A percentile compares a stretch with the other conserved stretches of the same genome.
These are phyloP conservation scores for Inga oerstediana DNA, from an alignment of 306 rosid species.

Conservation along the genomic window DNA sequence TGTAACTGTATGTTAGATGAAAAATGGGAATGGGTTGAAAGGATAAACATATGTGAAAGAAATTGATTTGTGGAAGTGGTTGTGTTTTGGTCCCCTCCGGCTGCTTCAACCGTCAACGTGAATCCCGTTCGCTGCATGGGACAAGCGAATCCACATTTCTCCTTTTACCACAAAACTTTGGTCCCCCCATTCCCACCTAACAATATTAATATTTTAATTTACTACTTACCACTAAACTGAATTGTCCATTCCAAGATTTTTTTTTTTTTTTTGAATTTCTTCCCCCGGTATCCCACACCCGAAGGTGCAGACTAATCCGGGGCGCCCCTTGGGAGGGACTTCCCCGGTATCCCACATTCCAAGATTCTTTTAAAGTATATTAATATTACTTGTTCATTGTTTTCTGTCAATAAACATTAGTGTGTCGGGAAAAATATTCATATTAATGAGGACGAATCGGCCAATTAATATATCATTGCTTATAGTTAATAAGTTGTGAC, in stretches of 20 bases:
- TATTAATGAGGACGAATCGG: not conserved
- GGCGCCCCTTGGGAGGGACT: too few relatives aligned
- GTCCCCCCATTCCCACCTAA: not conserved
- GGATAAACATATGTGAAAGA: not conserved
- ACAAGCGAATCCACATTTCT: not conserved
- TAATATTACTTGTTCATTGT: not conserved
- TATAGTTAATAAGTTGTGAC: too few relatives aligned
- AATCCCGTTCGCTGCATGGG: not conserved
- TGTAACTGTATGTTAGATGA: not conserved
- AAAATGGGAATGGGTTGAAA: not conserved
- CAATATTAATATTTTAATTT: not conserved
- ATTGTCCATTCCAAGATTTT: not conserved
- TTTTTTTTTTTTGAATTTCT: too few relatives aligned
- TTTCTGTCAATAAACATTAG: not conserved
- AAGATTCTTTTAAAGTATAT: too few relatives aligned
- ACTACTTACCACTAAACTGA: not conserved
- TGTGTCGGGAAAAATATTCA: too few relatives aligned
- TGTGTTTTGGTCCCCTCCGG: constrained; percentile 1
- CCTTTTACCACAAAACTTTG: not conserved
- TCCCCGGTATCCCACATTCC: too few relatives aligned
- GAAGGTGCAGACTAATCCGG: too few relatives aligned
- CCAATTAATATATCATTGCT: not conserved
- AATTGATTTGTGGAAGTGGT: not conserved
- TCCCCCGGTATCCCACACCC: too few relatives aligned
- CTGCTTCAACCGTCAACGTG: not conserved